phyloP scores from a whole-genome alignment of 75 land plant genomes.

The Pinus tabuliformis region DNA sequence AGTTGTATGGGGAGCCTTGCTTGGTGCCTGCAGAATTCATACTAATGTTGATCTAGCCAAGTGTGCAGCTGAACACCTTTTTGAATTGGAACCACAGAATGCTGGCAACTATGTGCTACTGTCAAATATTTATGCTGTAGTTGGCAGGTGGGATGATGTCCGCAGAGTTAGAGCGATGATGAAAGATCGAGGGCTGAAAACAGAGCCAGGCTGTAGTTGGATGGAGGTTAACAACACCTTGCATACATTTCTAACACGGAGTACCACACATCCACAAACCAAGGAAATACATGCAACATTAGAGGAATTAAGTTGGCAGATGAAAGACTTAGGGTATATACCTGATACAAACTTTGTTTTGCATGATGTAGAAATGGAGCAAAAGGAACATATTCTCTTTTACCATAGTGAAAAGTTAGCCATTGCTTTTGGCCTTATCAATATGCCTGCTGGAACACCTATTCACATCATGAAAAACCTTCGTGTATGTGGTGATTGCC shows the following conservation, averaged over 20 bases:
- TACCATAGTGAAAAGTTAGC: not conserved
- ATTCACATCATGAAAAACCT: not conserved
- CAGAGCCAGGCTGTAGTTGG: not conserved
- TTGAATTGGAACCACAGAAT: not conserved
- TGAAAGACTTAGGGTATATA: not conserved
- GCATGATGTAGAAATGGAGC: not conserved
- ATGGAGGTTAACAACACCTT: not conserved
- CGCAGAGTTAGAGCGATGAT: not conserved
- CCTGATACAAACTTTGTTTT: not conserved
- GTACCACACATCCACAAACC: not conserved
- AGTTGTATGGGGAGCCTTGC: not conserved
- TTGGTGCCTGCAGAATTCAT: constrained; percentile 5
- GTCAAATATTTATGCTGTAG: not conserved
- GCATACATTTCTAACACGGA: not conserved
- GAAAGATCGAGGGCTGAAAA: not conserved
- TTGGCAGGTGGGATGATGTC: not conserved
- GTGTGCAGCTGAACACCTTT: not conserved
- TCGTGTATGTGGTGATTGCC: not conserved
- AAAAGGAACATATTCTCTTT: not conserved
- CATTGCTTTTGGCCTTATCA: constrained; percentile 3
- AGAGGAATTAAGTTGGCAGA: not conserved
- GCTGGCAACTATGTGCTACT: not conserved
- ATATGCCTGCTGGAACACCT: not conserved
- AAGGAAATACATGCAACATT: not conserved
- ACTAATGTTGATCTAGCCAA: not conserved